Conservation (phyloP, 176 grass and related monocot species). For the Musa acuminata region DNA sequence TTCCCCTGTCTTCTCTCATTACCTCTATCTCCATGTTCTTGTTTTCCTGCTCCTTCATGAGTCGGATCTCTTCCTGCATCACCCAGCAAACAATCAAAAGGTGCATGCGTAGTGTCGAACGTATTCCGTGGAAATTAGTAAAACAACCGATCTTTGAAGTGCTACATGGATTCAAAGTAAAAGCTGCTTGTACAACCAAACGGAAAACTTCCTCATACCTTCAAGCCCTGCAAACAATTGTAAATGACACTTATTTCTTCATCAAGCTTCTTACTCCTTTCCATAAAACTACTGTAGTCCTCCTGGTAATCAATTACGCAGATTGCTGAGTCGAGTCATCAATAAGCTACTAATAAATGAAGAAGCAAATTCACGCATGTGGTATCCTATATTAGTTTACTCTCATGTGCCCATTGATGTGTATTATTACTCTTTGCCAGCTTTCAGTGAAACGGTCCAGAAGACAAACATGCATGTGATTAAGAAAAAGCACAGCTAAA, state of each 20-base stretch:
- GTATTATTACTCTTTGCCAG: too few species aligned
- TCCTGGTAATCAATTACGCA: constrained; percentile 26
- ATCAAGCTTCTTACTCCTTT: constrained; percentile 35
- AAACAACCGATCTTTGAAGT: background rate
- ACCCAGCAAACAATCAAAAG: background rate
- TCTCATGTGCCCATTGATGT: too few species aligned
- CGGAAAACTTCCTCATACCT: background rate
- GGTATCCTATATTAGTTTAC: too few species aligned
- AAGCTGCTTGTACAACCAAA: background rate
- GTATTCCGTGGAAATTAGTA: background rate
- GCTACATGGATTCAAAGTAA: background rate
- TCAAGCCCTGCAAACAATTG: constrained; percentile 8
- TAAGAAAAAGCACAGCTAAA: too few species aligned
- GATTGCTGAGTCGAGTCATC: background rate
- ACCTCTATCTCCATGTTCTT: constrained; percentile 16
- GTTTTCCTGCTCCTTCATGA: constrained; percentile 28
- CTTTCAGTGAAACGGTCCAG: too few species aligned
- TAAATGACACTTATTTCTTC: constrained; percentile 24
- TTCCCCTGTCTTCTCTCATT: constrained; percentile 19
- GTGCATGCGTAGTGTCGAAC: background rate
- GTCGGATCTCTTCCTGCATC: constrained; percentile 42
- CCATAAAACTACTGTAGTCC: constrained; percentile 28
- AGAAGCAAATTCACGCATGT: too few species aligned
- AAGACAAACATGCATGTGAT: too few species aligned
- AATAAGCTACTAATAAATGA: too few species aligned